Percentiles rank a stretch among this genome's conserved stretches.
These are phyloP conservation scores for Neospermospora avenae DNA, from an alignment of 2,329 filamentous ascomycete genomes.

Conservation along the genomic window DNA sequence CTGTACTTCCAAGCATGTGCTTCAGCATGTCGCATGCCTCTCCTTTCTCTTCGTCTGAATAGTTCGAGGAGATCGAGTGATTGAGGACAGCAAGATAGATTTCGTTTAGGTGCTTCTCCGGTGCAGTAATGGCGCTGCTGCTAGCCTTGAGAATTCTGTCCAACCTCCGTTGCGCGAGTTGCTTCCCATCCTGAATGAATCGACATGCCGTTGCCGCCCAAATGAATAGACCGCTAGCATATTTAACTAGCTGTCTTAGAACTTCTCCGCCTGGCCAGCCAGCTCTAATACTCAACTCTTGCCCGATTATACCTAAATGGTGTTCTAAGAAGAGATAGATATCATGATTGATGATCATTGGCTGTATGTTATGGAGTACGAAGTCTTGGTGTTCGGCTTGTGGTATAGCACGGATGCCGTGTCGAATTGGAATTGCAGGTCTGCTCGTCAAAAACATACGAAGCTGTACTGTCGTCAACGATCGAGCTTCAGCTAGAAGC, in stretches of 20 bases:
- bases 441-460: not conserved
- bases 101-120: slow-evolving; percentile 17
- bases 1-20: slow-evolving; percentile 12
- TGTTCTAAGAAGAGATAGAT: slow-evolving; percentile 28
- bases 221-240: not conserved
- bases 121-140: slow-evolving; percentile 4
- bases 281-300: not conserved
- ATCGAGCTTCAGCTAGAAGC: not conserved
- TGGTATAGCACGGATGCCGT: not conserved
- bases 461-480: not conserved
- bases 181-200: slow-evolving; percentile 16
- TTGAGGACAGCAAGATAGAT: slow-evolving; percentile 3
- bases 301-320: slow-evolving; percentile 10
- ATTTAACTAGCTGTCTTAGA: slow-evolving; percentile 17
- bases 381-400: slow-evolving; percentile 7
- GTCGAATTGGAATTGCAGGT: not conserved
- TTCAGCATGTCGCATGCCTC: slow-evolving; percentile 7
- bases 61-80: slow-evolving; percentile 11
- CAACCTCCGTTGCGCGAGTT: slow-evolving; percentile 11
- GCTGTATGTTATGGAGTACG: slow-evolving; percentile 26
- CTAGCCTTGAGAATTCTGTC: slow-evolving; percentile 10
- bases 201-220: not conserved
- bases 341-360: slow-evolving; percentile 28
- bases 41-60: slow-evolving; percentile 16
- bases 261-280: slow-evolving; percentile 11